Conservation (phyloP, 2,329 filamentous ascomycete genomes). For the Aspergillus sp. region DNA sequence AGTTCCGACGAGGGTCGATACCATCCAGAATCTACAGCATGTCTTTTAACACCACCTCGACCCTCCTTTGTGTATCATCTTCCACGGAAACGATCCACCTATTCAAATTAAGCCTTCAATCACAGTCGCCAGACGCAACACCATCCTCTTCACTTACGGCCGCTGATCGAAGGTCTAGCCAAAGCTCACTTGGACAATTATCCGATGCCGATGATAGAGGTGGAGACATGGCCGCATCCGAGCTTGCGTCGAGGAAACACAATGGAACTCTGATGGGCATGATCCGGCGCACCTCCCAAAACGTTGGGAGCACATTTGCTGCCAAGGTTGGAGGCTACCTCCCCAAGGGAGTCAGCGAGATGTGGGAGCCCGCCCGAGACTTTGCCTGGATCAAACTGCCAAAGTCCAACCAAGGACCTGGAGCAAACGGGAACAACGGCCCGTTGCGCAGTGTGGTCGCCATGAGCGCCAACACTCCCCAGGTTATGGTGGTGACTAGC, state of each 20-base stretch:
- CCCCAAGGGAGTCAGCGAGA: constrained; percentile 90
- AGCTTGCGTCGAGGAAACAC: constrained; percentile 46
- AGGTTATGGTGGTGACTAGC: constrained; percentile 97
- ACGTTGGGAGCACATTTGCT: constrained; percentile 85
- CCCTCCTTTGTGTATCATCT: constrained; percentile 90
- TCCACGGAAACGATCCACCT: constrained; percentile 96
- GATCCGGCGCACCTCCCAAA: constrained; percentile 89
- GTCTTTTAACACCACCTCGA: constrained; percentile 95
- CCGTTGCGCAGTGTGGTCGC: constrained; percentile 89
- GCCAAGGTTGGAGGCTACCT: constrained; percentile 89
- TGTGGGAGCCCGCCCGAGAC: constrained; percentile 93
- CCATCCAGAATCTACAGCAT: constrained; percentile 97
- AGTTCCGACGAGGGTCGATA: constrained; percentile 93
- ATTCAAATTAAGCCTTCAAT: constrained; percentile 69
- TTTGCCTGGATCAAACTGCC: constrained; percentile 97
- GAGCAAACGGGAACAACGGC: constrained; percentile 43
- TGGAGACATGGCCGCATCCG: constrained; percentile 33
- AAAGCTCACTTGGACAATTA: constrained; percentile 30
- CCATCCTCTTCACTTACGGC: constrained; percentile 26
- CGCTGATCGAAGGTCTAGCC: constrained; percentile 29
- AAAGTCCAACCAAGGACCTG: constrained; percentile 51
- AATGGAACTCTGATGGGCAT: constrained; percentile 86
- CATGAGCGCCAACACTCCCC: constrained; percentile 90
- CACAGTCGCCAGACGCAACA: constrained; percentile 30
- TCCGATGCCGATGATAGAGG: constrained; percentile 35